Conservation (phyloP, 1,139 yeast species). For the Zygoascus meyerae region DNA sequence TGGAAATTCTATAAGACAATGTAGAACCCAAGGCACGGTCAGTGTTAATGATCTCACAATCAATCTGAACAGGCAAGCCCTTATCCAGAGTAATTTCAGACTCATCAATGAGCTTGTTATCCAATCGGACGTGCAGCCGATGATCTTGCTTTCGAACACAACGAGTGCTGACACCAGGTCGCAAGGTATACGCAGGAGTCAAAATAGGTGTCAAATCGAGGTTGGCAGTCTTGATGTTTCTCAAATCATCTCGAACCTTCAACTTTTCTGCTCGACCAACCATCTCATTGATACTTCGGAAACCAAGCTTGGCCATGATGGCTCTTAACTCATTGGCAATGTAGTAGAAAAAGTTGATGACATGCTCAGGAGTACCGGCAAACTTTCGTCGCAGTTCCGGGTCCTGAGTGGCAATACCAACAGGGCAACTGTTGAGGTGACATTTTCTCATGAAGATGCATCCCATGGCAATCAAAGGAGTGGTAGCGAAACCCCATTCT, state of each 20-base stretch:
- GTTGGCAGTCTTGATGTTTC: constrained; percentile 86
- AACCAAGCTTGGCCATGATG: constrained; percentile 92
- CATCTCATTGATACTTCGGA: constrained; percentile 95
- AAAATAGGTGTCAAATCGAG: constrained; percentile 87
- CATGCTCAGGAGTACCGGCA: constrained; percentile 97
- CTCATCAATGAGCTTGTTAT: constrained; percentile 92
- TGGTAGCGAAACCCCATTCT: constrained; percentile 97
- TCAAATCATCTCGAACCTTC: constrained; percentile 74
- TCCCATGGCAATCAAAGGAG: constrained; percentile 96
- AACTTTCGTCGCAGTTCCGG: constrained; percentile 89
- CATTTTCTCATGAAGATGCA: constrained; percentile 95
- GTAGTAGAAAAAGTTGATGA: constrained; percentile 94
- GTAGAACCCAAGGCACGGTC: constrained; percentile 97
- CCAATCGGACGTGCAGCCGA: constrained; percentile 84
- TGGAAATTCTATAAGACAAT: constrained; percentile 86
- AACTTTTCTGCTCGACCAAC: constrained; percentile 94
- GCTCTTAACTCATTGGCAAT: constrained; percentile 86
- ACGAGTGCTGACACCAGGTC: constrained; percentile 97
- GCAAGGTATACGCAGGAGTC: constrained; percentile 93
- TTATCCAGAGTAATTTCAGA: constrained; percentile 88
- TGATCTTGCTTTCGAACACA: constrained; percentile 94
- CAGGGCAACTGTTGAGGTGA: constrained; percentile 91
- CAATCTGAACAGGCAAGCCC: constrained; percentile 92
- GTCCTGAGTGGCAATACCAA: constrained; percentile 98
- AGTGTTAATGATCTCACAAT: constrained; percentile 87